phyloP scores from a whole-genome alignment of 345 rosid species.

The Psidium friedrichsthalianum region DNA sequence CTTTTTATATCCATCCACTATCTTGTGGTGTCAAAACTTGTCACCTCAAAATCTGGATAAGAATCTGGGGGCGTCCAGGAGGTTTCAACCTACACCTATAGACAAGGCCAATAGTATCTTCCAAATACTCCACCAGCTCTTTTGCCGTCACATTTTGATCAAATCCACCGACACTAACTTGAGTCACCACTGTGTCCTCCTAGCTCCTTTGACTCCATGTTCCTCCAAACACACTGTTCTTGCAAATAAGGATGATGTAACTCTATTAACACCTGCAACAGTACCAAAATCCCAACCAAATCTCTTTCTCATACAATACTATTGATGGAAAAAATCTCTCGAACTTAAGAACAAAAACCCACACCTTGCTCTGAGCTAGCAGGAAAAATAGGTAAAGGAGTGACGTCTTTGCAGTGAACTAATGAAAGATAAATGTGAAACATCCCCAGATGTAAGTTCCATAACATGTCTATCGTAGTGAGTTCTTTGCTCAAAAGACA shows the following conservation, averaged over 20 bases:
- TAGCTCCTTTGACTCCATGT: conserved; percentile 24
- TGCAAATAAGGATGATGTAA: background rate
- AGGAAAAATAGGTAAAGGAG: background rate
- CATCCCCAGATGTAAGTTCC: background rate
- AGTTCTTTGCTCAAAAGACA: background rate
- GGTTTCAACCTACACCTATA: conserved; percentile 74
- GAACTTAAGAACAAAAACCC: background rate
- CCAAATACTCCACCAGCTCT: conserved; percentile 49
- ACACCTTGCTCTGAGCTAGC: background rate
- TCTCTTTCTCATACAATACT: background rate
- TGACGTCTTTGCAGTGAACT: background rate
- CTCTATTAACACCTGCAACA: background rate
- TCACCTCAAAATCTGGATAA: conserved; percentile 48
- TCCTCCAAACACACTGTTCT: background rate
- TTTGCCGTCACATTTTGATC: conserved; percentile 32
- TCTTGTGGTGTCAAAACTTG: conserved; percentile 6
- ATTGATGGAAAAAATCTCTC: background rate
- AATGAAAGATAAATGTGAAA: background rate
- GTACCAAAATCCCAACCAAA: background rate
- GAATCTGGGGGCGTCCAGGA: conserved; percentile 87
- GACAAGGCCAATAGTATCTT: conserved; percentile 41
- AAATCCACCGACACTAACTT: conserved; percentile 76
- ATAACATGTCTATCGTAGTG: background rate
- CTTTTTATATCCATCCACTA: conserved; percentile 27
- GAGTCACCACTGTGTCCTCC: conserved; percentile 46